Base-by-base conservation (phyloP, 73 alveolate species). In the Uronychia binucleata region DNA sequence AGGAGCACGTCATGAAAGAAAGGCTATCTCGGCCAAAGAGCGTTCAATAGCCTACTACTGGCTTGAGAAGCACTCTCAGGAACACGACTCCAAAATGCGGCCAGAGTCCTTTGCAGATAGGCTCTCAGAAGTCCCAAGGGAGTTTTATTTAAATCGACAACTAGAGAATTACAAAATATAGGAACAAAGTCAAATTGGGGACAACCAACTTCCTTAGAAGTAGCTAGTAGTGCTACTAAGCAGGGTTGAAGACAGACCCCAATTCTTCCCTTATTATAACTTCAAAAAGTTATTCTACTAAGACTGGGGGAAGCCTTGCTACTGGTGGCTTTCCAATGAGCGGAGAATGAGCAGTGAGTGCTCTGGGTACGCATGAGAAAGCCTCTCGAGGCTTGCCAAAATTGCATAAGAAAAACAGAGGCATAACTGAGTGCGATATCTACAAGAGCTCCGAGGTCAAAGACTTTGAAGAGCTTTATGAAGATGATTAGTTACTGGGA, bases 41-140 rank as follows among this genome's bases (percentile, higher is more conserved):
- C 19, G n/a, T 46, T 19, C 67, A 46, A 19, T 46, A 11, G 19
- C 5, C 5, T 46, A 19, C 67, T 19, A 46, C 5, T 46, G 19
- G 19, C 19, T 46, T 11, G 5, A n/a, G n/a, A n/a, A n/a, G n/a
- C n/a, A n/a, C n/a, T n/a, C n/a, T n/a, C n/a, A n/a, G 67, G n/a
- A 5, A 46, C 67, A 46, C 19, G 19, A 46, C 67, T 19, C 67
- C 67, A 46, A 46, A 11, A 46, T 5, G 19, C n/a, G n/a, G n/a
- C n/a, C n/a, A 46, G 67, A 46, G 67, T 46, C 67, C 67, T 46
- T n/a, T n/a, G n/a, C n/a, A n/a, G n/a, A n/a, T n/a, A 46, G 67
- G 67, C 5, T 46, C 19, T 46, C 5, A 46, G 67, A 11, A 46
- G 19, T 11, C 5, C 67, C 67, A 46, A 5, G 5, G 19, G 67